phyloP scores from a whole-genome alignment of 495 filamentous ascomycete genomes.

The Lineolata rhizophorae region DNA sequence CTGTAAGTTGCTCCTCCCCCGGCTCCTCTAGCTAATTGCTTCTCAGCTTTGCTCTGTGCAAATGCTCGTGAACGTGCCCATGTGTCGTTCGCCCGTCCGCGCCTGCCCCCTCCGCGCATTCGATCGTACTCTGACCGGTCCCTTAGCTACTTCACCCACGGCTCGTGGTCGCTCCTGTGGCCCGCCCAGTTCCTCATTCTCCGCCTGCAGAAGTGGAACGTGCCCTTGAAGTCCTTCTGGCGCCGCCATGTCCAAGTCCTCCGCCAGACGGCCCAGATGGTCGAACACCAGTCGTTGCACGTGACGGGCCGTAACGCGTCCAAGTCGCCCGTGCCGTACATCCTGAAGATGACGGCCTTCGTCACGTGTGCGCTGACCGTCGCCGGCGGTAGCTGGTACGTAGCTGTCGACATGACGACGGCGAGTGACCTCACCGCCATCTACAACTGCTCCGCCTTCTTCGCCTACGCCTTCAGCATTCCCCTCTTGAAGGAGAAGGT shows the following conservation, averaged over 20 bases:
- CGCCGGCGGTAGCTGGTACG: slow-evolving; percentile 85
- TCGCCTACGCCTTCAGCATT: slow-evolving; percentile 89
- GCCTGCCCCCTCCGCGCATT: neutral
- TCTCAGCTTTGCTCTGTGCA: neutral
- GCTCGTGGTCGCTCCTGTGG: slow-evolving; percentile 80
- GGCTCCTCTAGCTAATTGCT: slow-evolving; percentile 1
- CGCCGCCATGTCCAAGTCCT: slow-evolving; percentile 51
- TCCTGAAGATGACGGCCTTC: slow-evolving; percentile 54
- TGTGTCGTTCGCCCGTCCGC: too few species aligned
- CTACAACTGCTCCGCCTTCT: slow-evolving; percentile 98
- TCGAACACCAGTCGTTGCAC: slow-evolving; percentile 44
- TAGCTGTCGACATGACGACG: slow-evolving; percentile 81
- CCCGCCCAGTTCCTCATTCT: slow-evolving; percentile 63
- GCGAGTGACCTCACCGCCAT: slow-evolving; percentile 88
- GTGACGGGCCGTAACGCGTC: slow-evolving; percentile 24
- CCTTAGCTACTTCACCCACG: slow-evolving; percentile 71
- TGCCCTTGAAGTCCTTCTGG: slow-evolving; percentile 79
- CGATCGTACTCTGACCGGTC: slow-evolving; percentile 1
- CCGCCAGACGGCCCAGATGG: slow-evolving; percentile 68
- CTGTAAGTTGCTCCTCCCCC: slow-evolving; percentile 38
- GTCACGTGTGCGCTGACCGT: slow-evolving; percentile 75
- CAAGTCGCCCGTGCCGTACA: slow-evolving; percentile 44
- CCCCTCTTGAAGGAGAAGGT: slow-evolving; percentile 69
- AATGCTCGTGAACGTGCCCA: neutral
- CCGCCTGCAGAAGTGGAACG: slow-evolving; percentile 42